Base-by-base conservation (phyloP, 805 yeast genomes). In the Saccharomycopsis sp. region DNA sequence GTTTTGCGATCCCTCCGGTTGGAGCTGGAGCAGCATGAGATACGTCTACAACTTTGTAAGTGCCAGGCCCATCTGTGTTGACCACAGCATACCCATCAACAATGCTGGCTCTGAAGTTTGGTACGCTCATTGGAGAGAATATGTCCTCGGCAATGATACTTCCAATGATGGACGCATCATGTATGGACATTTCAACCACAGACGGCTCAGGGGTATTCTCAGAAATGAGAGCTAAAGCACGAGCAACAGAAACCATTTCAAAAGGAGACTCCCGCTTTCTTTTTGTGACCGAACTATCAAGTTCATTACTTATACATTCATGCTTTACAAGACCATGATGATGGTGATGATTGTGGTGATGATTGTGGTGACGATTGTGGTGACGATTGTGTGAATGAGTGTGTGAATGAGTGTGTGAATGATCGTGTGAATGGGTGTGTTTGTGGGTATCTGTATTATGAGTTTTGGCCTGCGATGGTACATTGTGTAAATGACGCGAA, bases 41-140 rank as follows among this genome's bases (percentile, higher is more conserved):
- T 3, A 75, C 67, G 1, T 70, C 59, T 0, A 70, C 73, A 3
- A 80, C 74, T 0, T 75, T 74, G 56, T 74, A 75, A 0, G 65
- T 63, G 0, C 79, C 81, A 0, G 81, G 77, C 8, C 81, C 78
- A 62, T 77, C 82, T 0, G 71, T 55, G 58, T 73, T 72, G 3
- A 68, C 58, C 0, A 79, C 80, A 1, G 84, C 83, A 61, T 80
- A 80, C 0, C 84, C 84, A 62, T 80, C 84, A 2, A 80, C 83
- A 24, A 80, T 77, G 58, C 81, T 75, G 1, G 84, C 82, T n/a
- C 79, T 64, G 66, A 77, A 79, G 16, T 72, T 69, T 0, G 84
- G 84, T 12, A 79, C 79, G 55, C 72, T 67, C 1, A 68, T 61
- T 0, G 72, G 68, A 0, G 82, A 69, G 40, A 47, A 52, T 1